Evolutionary conservation across 352 stramenopile species (phyloP).

Genomic region (Pythium dissotocum): DNA sequence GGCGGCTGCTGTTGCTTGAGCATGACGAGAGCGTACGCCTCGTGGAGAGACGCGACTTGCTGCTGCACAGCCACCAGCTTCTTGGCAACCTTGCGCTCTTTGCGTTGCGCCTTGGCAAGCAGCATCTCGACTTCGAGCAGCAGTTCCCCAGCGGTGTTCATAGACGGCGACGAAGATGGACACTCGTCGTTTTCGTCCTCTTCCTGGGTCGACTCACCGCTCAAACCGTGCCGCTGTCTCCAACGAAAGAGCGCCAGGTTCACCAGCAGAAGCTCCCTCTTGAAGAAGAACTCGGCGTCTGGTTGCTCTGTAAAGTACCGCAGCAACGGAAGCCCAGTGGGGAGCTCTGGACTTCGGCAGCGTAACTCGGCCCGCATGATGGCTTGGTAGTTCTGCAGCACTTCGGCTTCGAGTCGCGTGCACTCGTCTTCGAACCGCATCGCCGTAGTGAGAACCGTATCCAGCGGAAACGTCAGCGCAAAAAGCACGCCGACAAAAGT

Average conservation of each 20-base stretch:
- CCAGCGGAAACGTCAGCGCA: slow-evolving; percentile 41
- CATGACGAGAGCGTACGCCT: slow-evolving; percentile 26
- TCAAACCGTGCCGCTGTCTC: slow-evolving; percentile 8
- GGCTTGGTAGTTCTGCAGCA: slow-evolving; percentile 39
- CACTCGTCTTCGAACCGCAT: slow-evolving; percentile 45
- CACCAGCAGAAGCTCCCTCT: slow-evolving; percentile 42
- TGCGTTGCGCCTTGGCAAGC: slow-evolving; percentile 41
- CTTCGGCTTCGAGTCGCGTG: slow-evolving; percentile 30
- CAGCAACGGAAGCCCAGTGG: slow-evolving; percentile 27
- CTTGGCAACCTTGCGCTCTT: slow-evolving; percentile 58
- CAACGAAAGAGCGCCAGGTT: slow-evolving; percentile 28
- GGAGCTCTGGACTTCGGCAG: slow-evolving; percentile 8
- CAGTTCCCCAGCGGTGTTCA: slow-evolving; percentile 10
- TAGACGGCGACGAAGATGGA: neutral
- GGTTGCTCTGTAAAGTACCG: slow-evolving; percentile 44
- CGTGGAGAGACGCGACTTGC: slow-evolving; percentile 31
- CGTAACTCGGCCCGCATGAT: slow-evolving; percentile 29
- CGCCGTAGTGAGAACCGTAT: slow-evolving; percentile 40
- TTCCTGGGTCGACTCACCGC: neutral
- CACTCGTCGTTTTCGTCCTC: slow-evolving; percentile 2
- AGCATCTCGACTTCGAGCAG: slow-evolving; percentile 26
- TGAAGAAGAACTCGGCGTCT: slow-evolving; percentile 56
- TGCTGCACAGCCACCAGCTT: slow-evolving; percentile 40
- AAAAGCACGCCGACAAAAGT: slow-evolving; percentile 66
- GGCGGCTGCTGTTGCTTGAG: slow-evolving; percentile 22